Evolutionary conservation across 306 rosid species (phyloP), one percentile per base, ranked within the genome.

Genomic region (Trichosanthes truncata): DNA sequence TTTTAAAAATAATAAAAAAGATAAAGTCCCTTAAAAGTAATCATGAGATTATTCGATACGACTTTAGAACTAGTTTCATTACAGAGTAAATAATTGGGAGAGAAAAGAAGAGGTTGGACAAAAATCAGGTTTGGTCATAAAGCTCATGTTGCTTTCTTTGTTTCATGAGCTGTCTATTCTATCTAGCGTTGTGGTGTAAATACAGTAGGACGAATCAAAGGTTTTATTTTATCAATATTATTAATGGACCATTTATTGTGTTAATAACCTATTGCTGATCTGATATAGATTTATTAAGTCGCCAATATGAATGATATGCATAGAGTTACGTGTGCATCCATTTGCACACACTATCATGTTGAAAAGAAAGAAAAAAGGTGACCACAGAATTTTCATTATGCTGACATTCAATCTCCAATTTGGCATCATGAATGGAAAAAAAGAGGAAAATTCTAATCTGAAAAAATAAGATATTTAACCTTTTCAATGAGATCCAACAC

Each of bases 401-500:
- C 4, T 29, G 35, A 63, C 9, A 1, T 31, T 63, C 40, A 31
- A 29, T 13, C 4, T 56, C n/a, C 23, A 29, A 63, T 83, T 57
- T 36, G 48, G 60, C 48, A 65, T 57, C 55, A 69, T 29, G 48
- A 81, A 77, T 56, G 68, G 80, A 78, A 82, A 38, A 81, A 51
- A 49, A 67, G 18, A 67, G 62, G 81, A 78, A 66, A 36, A 3
- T 18, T 52, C 56, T 79, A 78, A 75, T 31, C 35, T 35, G 26
- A 52, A 53, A 53, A 67, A 74, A 77, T 17, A 74, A 80, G 15
- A 82, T 31, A 66, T 52, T 77, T 63, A 75, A 95, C 99, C 97
- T 89, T 95, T 89, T 95, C 99, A 81, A 95, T 93, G 76, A 95
- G 97, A 88, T 95, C 99, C 85, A 95, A 87, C 80, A 95, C 99